Conservation (phyloP, 345 rosid species). For the Rhodamnia argentea region DNA sequence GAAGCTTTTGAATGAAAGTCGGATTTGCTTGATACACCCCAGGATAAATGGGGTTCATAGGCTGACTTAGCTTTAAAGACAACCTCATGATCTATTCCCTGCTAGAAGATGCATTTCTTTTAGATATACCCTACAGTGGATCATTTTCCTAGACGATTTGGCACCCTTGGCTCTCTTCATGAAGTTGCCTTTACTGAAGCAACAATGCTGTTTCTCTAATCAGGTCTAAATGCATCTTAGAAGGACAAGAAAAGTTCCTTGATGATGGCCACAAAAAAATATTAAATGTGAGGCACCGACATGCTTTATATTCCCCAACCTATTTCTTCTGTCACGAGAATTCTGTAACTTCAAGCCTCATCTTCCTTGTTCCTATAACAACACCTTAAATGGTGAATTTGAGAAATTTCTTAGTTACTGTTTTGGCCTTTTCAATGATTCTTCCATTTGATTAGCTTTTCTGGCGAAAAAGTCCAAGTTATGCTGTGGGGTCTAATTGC, state of each 20-base stretch:
- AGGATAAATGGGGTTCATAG: background rate
- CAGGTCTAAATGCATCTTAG: background rate
- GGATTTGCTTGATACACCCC: background rate
- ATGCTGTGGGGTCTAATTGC: background rate
- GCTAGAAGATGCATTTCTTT: background rate
- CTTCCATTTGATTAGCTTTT: background rate
- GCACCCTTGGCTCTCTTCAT: background rate
- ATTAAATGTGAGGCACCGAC: background rate
- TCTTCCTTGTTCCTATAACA: background rate
- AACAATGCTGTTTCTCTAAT: background rate
- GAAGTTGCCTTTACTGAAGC: background rate
- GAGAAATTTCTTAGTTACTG: background rate
- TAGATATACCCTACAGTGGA: background rate
- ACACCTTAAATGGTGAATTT: background rate
- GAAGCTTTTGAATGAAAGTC: background rate
- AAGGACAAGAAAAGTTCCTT: background rate
- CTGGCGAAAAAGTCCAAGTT: background rate
- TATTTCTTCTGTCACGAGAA: background rate
- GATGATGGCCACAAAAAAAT: background rate
- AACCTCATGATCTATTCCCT: background rate
- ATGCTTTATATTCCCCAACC: rapidly evolving
- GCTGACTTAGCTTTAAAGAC: background rate
- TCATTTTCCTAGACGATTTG: background rate
- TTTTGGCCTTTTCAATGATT: background rate
- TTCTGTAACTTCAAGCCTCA: background rate